A percentile compares a stretch with the other conserved stretches of the same genome.
These are phyloP conservation scores for Penicillium hesseltinei DNA, from an alignment of 2,329 filamentous ascomycete species.

Conservation along the genomic window DNA sequence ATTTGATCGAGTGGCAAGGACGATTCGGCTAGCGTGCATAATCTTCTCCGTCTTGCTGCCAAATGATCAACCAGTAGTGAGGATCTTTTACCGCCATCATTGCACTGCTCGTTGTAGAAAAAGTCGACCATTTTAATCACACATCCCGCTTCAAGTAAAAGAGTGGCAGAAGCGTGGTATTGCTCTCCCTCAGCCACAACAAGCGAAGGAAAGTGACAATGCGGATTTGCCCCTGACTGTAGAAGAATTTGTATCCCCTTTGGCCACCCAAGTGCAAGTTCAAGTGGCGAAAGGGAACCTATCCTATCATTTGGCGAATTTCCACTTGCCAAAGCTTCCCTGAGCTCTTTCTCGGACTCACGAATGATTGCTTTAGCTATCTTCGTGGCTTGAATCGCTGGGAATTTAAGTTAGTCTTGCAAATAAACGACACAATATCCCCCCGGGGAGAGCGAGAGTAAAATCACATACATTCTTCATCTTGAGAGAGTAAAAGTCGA, in stretches of 20 bases:
- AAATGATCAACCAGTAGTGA: not conserved
- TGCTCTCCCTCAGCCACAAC: not conserved
- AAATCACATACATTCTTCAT: not conserved
- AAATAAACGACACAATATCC: no score
- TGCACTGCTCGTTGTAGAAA: not conserved
- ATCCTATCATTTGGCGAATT: not conserved
- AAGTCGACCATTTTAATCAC: not conserved
- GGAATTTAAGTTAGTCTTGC: not conserved
- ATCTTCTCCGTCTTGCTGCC: not conserved
- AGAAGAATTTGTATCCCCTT: slow-evolving; percentile 3
- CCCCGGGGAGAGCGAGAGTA: no score
- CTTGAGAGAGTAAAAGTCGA: not conserved
- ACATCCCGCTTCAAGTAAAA: not conserved
- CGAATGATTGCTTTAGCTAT: not conserved
- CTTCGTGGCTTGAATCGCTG: not conserved
- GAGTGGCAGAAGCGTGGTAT: not conserved
- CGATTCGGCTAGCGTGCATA: not conserved
- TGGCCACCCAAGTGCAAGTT: slow-evolving; percentile 8
- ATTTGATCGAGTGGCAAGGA: not conserved
- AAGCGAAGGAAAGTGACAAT: not conserved
- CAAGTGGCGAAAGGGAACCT: not conserved
- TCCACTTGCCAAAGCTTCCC: not conserved
- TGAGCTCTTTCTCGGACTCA: slow-evolving; percentile 3
- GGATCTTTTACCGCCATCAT: not conserved
- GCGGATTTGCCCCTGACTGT: not conserved